Evolutionary conservation across 2,329 filamentous ascomycete species (phyloP), one percentile per base, ranked within the genome.

Genomic region (Stachybotrys chartarum): DNA sequence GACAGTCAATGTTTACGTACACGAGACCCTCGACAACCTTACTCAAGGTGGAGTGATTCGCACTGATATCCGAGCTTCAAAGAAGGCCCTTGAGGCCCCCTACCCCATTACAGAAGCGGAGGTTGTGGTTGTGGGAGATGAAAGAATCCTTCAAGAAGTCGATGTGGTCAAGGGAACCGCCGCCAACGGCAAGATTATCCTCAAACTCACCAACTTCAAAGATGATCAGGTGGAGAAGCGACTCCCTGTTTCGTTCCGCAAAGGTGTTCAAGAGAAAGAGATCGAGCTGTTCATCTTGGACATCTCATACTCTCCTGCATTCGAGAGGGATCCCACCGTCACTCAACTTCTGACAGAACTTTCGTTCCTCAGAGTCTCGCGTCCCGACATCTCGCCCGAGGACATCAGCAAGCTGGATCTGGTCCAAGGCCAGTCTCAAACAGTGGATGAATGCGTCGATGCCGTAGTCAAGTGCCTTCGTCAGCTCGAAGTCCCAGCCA

Each of bases 151-250:
- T 16, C 85, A 87, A 61, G 85, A 91, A 30, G 79, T 97, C 55
- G 85, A 93, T 61, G 76, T 95, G 24, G 68, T 92, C 42, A 80
- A 84, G 59, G 85, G 81, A 52, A 75, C 93, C 59, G 90, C 88
- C 73, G 65, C 81, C 46, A 83, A 84, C 54, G 88, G 88, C 54
- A 87, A 85, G 60, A 72, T 97, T 49, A 80, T 97, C 55, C 66
- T 97, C 47, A 89, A 86, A 65, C 80, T 94, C 30, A 81, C 90
- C 31, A 86, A 85, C 62, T 84, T 90, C 70, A 96, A 96, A 75
- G 84, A 91, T 53, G 93, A 95, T 49, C 91, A 97, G 42, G 70
- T 92, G 7, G 93, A 97, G 76, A 96, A 95, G 81, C 86, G 89
- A 63, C 77, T 99, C 6, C 83, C 90, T 2, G 78, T 80, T 44